phyloP scores from a whole-genome alignment of 1,139 yeast genomes.

The Protomyces macrosporus region DNA sequence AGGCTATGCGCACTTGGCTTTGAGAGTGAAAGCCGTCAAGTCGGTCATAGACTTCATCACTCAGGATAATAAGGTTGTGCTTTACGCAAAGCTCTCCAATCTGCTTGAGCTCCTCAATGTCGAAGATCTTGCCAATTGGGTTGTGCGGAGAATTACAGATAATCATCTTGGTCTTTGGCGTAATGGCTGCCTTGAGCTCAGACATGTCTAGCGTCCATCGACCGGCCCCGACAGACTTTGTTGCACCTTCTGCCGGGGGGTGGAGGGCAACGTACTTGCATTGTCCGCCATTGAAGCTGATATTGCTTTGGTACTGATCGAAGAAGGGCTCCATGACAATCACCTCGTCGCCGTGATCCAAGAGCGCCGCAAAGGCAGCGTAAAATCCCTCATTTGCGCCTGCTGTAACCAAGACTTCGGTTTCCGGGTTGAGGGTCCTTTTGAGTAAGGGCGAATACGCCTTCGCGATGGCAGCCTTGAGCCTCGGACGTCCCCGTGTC shows the following conservation, averaged over 20 bases:
- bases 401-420: slow-evolving; percentile 75
- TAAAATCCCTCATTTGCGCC: slow-evolving; percentile 94
- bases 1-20: slow-evolving; percentile 75
- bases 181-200: slow-evolving; percentile 63
- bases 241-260: slow-evolving; percentile 69
- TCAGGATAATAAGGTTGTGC: slow-evolving; percentile 70
- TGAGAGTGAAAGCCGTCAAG: slow-evolving; percentile 54
- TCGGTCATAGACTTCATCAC: slow-evolving; percentile 94
- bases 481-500: slow-evolving; percentile 76
- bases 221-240: slow-evolving; percentile 56
- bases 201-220: slow-evolving; percentile 86
- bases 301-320: slow-evolving; percentile 91
- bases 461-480: slow-evolving; percentile 61
- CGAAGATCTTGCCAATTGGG: slow-evolving; percentile 88
- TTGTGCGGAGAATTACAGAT: slow-evolving; percentile 92
- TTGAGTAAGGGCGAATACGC: slow-evolving; percentile 66
- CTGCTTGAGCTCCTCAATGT: slow-evolving; percentile 60
- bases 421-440: slow-evolving; percentile 52
- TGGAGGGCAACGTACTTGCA: slow-evolving; percentile 78
- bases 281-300: slow-evolving; percentile 87
- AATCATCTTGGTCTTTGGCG: slow-evolving; percentile 71
- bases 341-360: slow-evolving; percentile 86
- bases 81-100: slow-evolving; percentile 80
- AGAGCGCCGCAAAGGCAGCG: slow-evolving; percentile 74
- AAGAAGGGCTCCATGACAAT: slow-evolving; percentile 97